Base-by-base conservation (phyloP, 257 asterid genomes). In the Knoxia roxburghii region DNA sequence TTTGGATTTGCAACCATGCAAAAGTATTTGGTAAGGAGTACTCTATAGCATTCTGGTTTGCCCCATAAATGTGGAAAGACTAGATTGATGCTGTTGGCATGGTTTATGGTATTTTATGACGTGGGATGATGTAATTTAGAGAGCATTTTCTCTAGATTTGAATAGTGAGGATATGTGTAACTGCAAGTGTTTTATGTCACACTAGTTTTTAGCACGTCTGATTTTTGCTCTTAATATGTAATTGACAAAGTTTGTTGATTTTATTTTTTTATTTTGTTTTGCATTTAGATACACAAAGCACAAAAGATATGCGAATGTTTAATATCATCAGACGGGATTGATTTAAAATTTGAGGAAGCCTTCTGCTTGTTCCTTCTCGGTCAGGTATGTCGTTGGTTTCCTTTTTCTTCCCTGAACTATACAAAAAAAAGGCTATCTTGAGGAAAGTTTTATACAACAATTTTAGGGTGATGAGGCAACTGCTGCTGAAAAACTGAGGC, bases 1-100 rank as follows among this genome's bases (percentile, higher is more conserved):
- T 85, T 88, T 73, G 98, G 99, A 67, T 84, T 94, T 84, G 85
- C 99, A 67, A 85, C 95, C 89, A 88, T 79, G 80, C 95, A 88
- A 80, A 76, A 69, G 63, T 88, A 81, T 67, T 75, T 88, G 96
- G 99, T 94, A n/a, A n/a, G n/a, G 86, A 85, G 68, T 68, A 59
- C 57, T 56, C 29, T 12, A 52, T 29, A 32, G 55, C 30, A 26
- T 39, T 46, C 63, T 26, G 51, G 20, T 61, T 57, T 62, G 26
- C 65, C 39, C 57, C 23, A 9, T 41, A 20, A 35, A 48, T 43
- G 61, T 27, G 51, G n/a, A 51, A 43, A 64, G 26, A 35, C 6
- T 39, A 63, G 12, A 45, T 65, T 37, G 11, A 40, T 54, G 46
- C 33, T 18, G 27, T 54, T 71, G 64, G 64, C 35, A 40, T 71